Conservation (phyloP, 495 filamentous ascomycete species). For the Viridothelium virens region DNA sequence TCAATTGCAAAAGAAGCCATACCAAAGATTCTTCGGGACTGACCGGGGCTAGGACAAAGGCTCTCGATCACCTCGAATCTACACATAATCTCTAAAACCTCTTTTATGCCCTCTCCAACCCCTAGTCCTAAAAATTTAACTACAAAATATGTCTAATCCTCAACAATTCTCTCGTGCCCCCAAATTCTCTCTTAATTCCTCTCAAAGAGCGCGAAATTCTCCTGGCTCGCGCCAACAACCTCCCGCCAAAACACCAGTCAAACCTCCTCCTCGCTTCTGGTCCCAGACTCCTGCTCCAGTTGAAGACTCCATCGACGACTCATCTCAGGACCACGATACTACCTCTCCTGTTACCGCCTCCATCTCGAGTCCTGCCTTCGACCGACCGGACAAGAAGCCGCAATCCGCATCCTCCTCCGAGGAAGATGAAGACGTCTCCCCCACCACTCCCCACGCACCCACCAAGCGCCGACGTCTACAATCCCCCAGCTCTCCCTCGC, state of each 20-base stretch:
- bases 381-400: too few relatives aligned
- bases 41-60: too few relatives aligned
- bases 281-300: not conserved
- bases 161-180: conserved; percentile 9
- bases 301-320: not conserved
- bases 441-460: not conserved
- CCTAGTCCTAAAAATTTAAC: not conserved
- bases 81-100: too few relatives aligned
- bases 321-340: not conserved
- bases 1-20: too few relatives aligned
- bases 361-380: not conserved
- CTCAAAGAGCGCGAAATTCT: not conserved
- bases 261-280: not conserved
- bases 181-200: conserved; percentile 6
- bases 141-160: not conserved
- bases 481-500: not conserved
- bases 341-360: too few relatives aligned
- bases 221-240: not conserved
- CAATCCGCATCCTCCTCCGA: not conserved
- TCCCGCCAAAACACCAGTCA: not conserved
- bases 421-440: not conserved
- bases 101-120: not conserved
- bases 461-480: not conserved
- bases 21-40: too few relatives aligned
- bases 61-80: too few relatives aligned